These are phyloP conservation scores for Elsinoe arachidis DNA, from an alignment of 2,329 filamentous ascomycete genomes.

Conservation along the genomic window DNA sequence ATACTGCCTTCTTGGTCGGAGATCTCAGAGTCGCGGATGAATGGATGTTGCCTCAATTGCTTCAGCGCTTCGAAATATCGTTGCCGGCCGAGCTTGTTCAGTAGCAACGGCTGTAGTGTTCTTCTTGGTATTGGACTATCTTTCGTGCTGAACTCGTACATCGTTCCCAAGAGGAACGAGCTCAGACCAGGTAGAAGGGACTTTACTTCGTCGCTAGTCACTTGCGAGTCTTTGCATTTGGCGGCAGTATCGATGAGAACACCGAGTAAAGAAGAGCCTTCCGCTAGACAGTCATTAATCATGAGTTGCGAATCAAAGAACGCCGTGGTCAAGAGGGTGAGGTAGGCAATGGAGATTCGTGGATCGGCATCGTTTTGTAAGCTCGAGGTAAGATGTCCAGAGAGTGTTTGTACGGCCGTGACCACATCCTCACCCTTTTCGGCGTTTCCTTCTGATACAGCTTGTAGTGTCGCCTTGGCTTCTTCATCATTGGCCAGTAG, in stretches of 20 bases:
- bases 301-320: slow-evolving; percentile 86
- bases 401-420: slow-evolving; percentile 81
- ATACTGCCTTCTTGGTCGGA: slow-evolving; percentile 39
- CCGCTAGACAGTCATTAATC: slow-evolving; percentile 84
- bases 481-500: slow-evolving; percentile 70
- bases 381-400: slow-evolving; percentile 74
- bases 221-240: slow-evolving; percentile 35
- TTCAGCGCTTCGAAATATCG: slow-evolving; percentile 76
- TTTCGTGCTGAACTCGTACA: slow-evolving; percentile 96
- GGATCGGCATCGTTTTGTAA: slow-evolving; percentile 69
- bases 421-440: slow-evolving; percentile 88
- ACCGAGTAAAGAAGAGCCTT: slow-evolving; percentile 80
- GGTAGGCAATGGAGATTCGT: slow-evolving; percentile 70
- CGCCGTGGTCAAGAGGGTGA: slow-evolving; percentile 84
- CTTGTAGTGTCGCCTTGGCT: slow-evolving; percentile 71
- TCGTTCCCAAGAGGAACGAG: slow-evolving; percentile 72
- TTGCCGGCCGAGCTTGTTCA: slow-evolving; percentile 70
- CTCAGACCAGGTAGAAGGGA: slow-evolving; percentile 71
- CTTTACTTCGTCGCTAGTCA: slow-evolving; percentile 41
- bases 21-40: slow-evolving; percentile 57
- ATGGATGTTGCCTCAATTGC: slow-evolving; percentile 65
- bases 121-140: slow-evolving; percentile 82
- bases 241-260: slow-evolving; percentile 41
- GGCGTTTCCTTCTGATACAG: slow-evolving; percentile 80
- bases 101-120: slow-evolving; percentile 70